Evolutionary conservation across 306 rosid genomes (phyloP).

Genomic region (Cercis canadensis): DNA sequence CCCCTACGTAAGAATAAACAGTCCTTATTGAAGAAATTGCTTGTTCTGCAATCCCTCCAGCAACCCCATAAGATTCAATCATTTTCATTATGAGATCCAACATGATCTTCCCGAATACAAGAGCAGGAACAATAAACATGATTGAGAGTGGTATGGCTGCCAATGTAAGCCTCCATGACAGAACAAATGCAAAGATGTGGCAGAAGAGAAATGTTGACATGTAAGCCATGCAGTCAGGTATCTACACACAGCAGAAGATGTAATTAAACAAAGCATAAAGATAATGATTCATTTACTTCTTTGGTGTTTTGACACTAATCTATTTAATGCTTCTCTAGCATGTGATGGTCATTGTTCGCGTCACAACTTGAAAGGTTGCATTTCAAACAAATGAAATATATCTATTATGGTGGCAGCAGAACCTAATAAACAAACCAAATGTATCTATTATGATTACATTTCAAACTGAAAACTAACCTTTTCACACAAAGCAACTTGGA

Average conservation of each 20-base stretch:
- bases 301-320: too few relatives aligned
- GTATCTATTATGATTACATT: not conserved
- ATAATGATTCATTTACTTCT: not conserved
- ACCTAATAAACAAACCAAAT: too few relatives aligned
- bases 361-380: too few relatives aligned
- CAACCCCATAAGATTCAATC: constrained; percentile 89
- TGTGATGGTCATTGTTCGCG: too few relatives aligned
- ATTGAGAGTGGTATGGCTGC: constrained; percentile 84
- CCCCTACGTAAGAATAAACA: constrained; percentile 83
- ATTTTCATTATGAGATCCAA: constrained; percentile 77
- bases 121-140: constrained; percentile 83
- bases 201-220: constrained; percentile 86
- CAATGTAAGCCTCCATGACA: constrained; percentile 83
- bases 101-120: constrained; percentile 74
- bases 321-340: too few relatives aligned
- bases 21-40: constrained; percentile 87
- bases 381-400: too few relatives aligned
- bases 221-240: constrained; percentile 79
- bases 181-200: constrained; percentile 78
- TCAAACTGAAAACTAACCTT: constrained; percentile 57
- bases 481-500: constrained; percentile 83
- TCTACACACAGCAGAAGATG: constrained; percentile 49
- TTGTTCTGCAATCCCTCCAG: constrained; percentile 88
- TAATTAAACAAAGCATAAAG: constrained; percentile 25
- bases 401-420: too few relatives aligned